phyloP scores from a whole-genome alignment of 441 rosid genomes.

The Arabidopsis lyrata region DNA sequence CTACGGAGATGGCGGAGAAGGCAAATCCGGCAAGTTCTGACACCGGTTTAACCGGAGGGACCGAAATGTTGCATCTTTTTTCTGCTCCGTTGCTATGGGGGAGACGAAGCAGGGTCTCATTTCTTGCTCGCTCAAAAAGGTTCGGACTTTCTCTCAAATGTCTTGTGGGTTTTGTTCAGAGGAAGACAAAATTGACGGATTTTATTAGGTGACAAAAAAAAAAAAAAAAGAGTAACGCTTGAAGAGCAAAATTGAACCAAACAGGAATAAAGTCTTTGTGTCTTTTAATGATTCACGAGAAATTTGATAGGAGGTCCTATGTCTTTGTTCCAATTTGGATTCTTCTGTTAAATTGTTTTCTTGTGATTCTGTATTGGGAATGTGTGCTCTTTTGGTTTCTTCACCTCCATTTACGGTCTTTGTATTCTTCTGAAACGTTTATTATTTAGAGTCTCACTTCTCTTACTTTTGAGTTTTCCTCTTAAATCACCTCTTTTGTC shows the following conservation, averaged over 20 bases:
- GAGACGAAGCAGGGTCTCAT: constrained; percentile 4
- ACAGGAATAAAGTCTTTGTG: not conserved
- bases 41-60: not conserved
- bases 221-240: not conserved
- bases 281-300: constrained; percentile 29
- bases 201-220: not conserved
- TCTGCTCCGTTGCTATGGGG: not conserved
- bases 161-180: not conserved
- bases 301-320: not conserved
- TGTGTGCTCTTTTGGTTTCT: constrained; percentile 29
- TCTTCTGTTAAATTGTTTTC: constrained; percentile 28
- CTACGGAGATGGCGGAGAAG: constrained; percentile 10
- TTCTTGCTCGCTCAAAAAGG: not conserved
- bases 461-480: not conserved
- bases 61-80: not conserved
- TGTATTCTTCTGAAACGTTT: constrained; percentile 8
- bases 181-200: not conserved
- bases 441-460: constrained; percentile 5
- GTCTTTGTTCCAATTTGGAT: constrained; percentile 29
- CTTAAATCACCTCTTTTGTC: constrained; percentile 8
- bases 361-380: constrained; percentile 34
- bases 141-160: not conserved
- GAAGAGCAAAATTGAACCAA: constrained; percentile 14
- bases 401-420: constrained; percentile 5
- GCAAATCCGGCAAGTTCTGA: constrained; percentile 2